A percentile compares a stretch with the other conserved stretches of the same genome.
phyloP scores from a whole-genome alignment of 1,284 basidiomycete genomes.

The Albatrellus sp. region DNA sequence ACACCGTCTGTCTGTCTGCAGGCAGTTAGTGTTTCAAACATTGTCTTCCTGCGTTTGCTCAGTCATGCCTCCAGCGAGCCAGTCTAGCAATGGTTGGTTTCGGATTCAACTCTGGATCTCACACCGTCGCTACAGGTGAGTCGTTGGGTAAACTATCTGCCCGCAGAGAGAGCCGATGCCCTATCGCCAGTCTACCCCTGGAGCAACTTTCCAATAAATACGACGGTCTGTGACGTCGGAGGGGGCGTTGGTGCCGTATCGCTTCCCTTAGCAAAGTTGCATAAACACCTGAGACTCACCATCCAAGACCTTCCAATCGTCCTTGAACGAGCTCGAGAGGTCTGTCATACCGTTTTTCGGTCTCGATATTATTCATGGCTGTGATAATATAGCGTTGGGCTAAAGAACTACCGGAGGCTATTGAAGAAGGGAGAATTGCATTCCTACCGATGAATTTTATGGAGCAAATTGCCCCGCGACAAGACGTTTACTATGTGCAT shows the following conservation, averaged over 20 bases:
- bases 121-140: too few species aligned
- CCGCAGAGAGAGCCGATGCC: too few species aligned
- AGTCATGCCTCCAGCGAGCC: too few species aligned
- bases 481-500: constrained; percentile 1
- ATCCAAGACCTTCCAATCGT: not conserved
- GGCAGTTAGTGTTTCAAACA: too few species aligned
- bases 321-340: not conserved
- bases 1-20: too few species aligned
- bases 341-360: not conserved
- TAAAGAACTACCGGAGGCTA: not conserved
- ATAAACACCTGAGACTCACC: not conserved
- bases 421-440: not conserved
- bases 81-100: too few species aligned
- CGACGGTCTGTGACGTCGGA: constrained; percentile 1
- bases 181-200: constrained; percentile 1
- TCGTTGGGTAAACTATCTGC: too few species aligned
- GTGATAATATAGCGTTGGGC: not conserved
- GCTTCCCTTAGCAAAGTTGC: not conserved
- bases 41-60: too few species aligned
- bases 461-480: not conserved
- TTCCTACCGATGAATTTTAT: constrained; percentile 1
- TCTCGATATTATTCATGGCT: not conserved
- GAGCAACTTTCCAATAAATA: not conserved
- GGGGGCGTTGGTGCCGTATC: not conserved
- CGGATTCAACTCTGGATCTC: too few species aligned